phyloP scores from a whole-genome alignment of 441 rosid genomes.

The Jatropha podagrica region DNA sequence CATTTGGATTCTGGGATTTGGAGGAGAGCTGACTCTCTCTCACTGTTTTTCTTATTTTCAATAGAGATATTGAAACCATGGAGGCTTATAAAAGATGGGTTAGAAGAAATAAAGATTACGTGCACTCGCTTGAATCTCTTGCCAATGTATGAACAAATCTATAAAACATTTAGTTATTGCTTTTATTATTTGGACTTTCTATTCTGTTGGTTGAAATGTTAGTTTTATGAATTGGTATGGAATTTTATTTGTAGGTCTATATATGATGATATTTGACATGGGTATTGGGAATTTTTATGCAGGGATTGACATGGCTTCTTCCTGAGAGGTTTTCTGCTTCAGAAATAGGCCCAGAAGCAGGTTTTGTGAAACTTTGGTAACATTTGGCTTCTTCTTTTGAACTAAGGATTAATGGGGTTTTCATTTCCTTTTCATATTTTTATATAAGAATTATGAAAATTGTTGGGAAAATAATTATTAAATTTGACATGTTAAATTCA shows the following conservation, averaged over 20 bases:
- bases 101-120: slow-evolving; percentile 78
- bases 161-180: neutral
- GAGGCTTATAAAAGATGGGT: slow-evolving; percentile 94
- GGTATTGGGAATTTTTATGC: slow-evolving; percentile 24
- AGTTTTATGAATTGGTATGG: slow-evolving; percentile 11
- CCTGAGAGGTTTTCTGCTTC: slow-evolving; percentile 90
- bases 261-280: slow-evolving; percentile 20
- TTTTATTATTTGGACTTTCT: neutral
- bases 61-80: slow-evolving; percentile 45
- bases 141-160: slow-evolving; percentile 61
- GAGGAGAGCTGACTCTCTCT: slow-evolving; percentile 13
- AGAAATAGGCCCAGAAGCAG: slow-evolving; percentile 99
- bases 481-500: neutral
- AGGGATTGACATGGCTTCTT: slow-evolving; percentile 98
- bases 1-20: slow-evolving; percentile 15
- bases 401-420: slow-evolving; percentile 23
- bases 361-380: slow-evolving; percentile 97
- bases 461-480: neutral
- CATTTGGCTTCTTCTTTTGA: slow-evolving; percentile 53
- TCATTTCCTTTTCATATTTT: slow-evolving; percentile 5
- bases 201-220: slow-evolving; percentile 6
- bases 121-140: slow-evolving; percentile 86
- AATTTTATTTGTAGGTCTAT: neutral
- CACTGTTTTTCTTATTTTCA: neutral
- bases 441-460: neutral